Evolutionary conservation across 257 asterid genomes (phyloP).

Genomic region (Mitragyna speciosa): DNA sequence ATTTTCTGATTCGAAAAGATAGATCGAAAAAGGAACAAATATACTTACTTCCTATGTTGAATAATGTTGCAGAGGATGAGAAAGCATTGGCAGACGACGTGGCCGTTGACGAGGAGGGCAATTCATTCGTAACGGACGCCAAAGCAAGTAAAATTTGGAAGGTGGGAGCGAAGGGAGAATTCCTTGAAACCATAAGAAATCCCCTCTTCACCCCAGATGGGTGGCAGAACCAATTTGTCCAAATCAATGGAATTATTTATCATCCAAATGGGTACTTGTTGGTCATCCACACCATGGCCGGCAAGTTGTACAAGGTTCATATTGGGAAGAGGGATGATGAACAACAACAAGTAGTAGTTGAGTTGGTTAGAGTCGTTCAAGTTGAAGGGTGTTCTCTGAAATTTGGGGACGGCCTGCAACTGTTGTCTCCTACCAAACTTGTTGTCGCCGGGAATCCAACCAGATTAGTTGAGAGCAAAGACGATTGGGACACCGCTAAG

Average conservation of each 20-base stretch:
- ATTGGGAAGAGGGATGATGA: slow-evolving; percentile 34
- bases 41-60: no score
- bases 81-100: slow-evolving; percentile 78
- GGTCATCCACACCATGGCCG: slow-evolving; percentile 66
- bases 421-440: slow-evolving; percentile 62
- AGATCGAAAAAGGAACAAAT: no score
- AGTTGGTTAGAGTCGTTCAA: slow-evolving; percentile 34
- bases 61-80: slow-evolving; percentile 48
- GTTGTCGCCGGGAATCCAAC: slow-evolving; percentile 78
- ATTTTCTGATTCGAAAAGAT: no score
- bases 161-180: slow-evolving; percentile 57
- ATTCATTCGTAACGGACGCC: slow-evolving; percentile 68
- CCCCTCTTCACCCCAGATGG: slow-evolving; percentile 58
- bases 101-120: slow-evolving; percentile 73
- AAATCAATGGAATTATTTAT: slow-evolving; percentile 75
- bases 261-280: slow-evolving; percentile 90
- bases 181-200: slow-evolving; percentile 46
- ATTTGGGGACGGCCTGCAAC: slow-evolving; percentile 84
- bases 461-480: slow-evolving; percentile 62
- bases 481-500: slow-evolving; percentile 67
- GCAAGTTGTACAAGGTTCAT: slow-evolving; percentile 66
- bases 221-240: slow-evolving; percentile 61
- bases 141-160: slow-evolving; percentile 76
- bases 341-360: slow-evolving; percentile 24
- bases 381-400: slow-evolving; percentile 46